phyloP scores from a whole-genome alignment of 192 early-diverging fungal genomes.

The Haplosporangium gracile region DNA sequence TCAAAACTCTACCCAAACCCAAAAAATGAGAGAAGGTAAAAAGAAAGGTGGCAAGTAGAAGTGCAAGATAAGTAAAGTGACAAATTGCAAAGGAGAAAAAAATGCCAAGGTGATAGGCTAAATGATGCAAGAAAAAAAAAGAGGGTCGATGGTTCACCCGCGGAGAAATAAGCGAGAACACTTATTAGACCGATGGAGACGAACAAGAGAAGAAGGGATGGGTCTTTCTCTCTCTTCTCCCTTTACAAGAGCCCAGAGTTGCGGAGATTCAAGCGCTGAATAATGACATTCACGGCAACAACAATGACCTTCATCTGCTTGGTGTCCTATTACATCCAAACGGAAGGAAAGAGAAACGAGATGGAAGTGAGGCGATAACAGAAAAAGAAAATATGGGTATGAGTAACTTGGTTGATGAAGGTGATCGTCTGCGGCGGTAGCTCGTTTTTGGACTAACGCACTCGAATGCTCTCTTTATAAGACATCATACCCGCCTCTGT shows the following conservation, averaged over 20 bases:
- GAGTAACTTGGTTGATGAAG: not conserved
- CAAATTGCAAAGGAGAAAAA: not conserved
- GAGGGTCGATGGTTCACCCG: not conserved
- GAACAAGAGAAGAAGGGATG: not conserved
- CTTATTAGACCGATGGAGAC: not conserved
- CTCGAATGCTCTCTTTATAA: too few species aligned
- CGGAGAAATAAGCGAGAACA: not conserved
- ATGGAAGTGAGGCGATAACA: not conserved
- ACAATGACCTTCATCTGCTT: conserved; percentile 69
- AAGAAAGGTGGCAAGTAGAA: not conserved
- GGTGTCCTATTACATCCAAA: conserved; percentile 53
- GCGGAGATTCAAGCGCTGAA: conserved; percentile 64
- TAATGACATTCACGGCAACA: conserved; percentile 63
- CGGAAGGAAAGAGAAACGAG: not conserved
- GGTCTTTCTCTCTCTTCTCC: not conserved
- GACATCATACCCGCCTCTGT: not conserved
- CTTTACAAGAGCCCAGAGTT: conserved; percentile 60
- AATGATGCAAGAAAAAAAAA: not conserved
- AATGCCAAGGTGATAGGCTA: not conserved
- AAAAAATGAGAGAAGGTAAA: not conserved
- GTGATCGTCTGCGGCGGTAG: not conserved
- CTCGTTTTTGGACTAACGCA: not conserved
- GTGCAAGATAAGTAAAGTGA: not conserved
- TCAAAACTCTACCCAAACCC: not conserved
- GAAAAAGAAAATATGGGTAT: not conserved